Base-by-base conservation (phyloP, 176 grass and related monocot genomes). In the Thalia dealbata region DNA sequence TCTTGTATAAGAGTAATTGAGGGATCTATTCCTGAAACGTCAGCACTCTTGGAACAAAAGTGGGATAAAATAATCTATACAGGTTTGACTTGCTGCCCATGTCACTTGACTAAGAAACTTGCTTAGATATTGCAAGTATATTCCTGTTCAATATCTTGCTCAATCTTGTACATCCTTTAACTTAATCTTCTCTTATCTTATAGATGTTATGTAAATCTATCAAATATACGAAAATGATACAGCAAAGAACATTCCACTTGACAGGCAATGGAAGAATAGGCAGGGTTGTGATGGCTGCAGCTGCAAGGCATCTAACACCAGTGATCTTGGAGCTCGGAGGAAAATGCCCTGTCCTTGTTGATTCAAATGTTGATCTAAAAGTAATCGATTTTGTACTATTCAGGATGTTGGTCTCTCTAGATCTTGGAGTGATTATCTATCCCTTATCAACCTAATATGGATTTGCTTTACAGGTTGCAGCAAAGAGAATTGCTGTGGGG, bases 41-140 rank as follows among this genome's bases (percentile, higher is more conserved):
- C 85, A 1, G 74, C 50, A 27, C 87, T 99, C 21, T 81, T 99
- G 82, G 83, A 91, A 38, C 81, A 93, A 59, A 99, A 81, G 67
- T 99, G 90, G 87, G 95, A 99, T 25, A 99, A 99, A 83, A 99
- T 99, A 70, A 79, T 99, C 23, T 99, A 99, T 79, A 99, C 95
- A 85, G 95, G 95, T 99, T 38, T 66, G 69, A 52, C 76, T 64
- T 76, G 45, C 44, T 85, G 1, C 44, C 14, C 42, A 52, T 63
- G 14, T 12, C 76, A 79, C 32, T 21, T 71, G 29, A 28, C 15
- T 44, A 28, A 10, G 43, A 44, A n/a, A 23, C 10, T 68, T 35
- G 15, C 38, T 5, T 43, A 24, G 35, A 9, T 24, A 28, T 64
- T 32, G 13, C 62, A 64, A 64, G 0, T 15, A 18, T 32, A 30